A percentile compares a stretch with the other conserved stretches of the same genome.
Evolutionary conservation across 768 basidiomycete species (phyloP).

Genomic region (Thelephora ganbajun): DNA sequence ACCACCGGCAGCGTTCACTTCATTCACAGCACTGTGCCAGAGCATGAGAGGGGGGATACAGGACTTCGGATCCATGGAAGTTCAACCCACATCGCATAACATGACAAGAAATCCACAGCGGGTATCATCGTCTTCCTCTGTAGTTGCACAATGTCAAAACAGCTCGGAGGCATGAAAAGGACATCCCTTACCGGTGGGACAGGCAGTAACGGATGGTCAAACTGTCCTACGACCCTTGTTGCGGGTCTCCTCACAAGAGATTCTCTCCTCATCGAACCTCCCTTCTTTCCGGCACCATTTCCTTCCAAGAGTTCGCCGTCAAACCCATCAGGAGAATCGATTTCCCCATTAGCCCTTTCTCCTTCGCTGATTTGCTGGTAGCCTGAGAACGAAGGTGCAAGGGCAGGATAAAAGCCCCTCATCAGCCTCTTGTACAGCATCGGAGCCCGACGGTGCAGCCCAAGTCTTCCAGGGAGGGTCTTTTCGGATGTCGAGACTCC

Average conservation of each 20-base stretch:
- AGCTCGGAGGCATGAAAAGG: background rate
- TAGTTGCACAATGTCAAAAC: constrained; percentile 1
- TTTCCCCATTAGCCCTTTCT: constrained; percentile 10
- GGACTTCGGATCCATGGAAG: background rate
- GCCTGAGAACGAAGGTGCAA: constrained; percentile 19
- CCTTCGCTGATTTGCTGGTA: constrained; percentile 22
- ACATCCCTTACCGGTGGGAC: constrained; percentile 58
- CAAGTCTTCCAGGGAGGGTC: constrained; percentile 77
- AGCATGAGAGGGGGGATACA: background rate
- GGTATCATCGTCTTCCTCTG: constrained; percentile 81
- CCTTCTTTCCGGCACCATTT: constrained; percentile 1
- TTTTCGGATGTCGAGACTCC: constrained; percentile 73
- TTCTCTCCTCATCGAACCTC: background rate
- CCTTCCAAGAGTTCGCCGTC: background rate
- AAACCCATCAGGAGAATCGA: constrained; percentile 8
- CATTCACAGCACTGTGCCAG: constrained; percentile 35
- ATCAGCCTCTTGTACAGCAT: constrained; percentile 83
- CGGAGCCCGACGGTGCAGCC: constrained; percentile 71
- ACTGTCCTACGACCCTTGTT: constrained; percentile 50
- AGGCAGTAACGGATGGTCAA: constrained; percentile 68
- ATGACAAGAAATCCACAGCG: constrained; percentile 85
- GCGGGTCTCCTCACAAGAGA: constrained; percentile 2
- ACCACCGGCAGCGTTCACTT: constrained; percentile 87
- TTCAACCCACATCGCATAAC: constrained; percentile 55
- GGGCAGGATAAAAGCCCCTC: constrained; percentile 58